A percentile compares a stretch with the other conserved stretches of the same genome.
These are phyloP conservation scores for Euryodendron excelsum DNA, from an alignment of 148 eudicot species.

Conservation along the genomic window DNA sequence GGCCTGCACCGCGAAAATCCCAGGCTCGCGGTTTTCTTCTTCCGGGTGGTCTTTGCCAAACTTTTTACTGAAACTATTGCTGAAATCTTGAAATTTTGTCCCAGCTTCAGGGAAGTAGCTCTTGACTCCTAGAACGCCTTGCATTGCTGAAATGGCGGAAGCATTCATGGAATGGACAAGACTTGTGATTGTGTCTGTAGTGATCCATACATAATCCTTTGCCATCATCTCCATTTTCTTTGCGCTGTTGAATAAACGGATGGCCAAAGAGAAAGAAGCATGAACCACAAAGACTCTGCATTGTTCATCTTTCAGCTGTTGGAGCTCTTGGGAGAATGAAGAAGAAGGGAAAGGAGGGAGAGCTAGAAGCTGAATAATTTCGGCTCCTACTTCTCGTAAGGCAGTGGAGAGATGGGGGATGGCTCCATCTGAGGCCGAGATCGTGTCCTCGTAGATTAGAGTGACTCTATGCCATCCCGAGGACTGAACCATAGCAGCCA, in stretches of 20 bases:
- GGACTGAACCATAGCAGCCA: conserved; percentile 24
- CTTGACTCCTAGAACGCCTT: background rate
- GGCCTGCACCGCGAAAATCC: background rate
- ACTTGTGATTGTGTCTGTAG: background rate
- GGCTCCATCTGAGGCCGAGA: background rate
- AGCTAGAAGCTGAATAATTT: conserved; percentile 12
- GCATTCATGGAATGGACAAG: background rate
- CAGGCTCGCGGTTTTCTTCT: conserved; percentile 1
- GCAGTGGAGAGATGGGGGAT: conserved; percentile 17
- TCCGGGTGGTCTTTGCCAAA: background rate
- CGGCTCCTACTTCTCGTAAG: background rate
- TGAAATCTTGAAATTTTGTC: background rate
- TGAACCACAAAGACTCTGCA: conserved; percentile 8
- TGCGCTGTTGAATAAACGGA: background rate
- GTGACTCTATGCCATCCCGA: conserved; percentile 16
- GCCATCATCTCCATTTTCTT: background rate
- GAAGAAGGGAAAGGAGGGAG: conserved; percentile 9
- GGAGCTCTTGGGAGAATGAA: background rate
- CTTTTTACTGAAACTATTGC: background rate
- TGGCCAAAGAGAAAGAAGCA: background rate
- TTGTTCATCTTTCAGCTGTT: background rate
- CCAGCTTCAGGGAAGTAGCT: background rate
- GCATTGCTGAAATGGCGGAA: background rate
- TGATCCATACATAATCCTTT: conserved; percentile 5
- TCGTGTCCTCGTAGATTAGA: conserved; percentile 21